Base-by-base conservation (phyloP, 139 green algal species). In the Volvox africanus region DNA sequence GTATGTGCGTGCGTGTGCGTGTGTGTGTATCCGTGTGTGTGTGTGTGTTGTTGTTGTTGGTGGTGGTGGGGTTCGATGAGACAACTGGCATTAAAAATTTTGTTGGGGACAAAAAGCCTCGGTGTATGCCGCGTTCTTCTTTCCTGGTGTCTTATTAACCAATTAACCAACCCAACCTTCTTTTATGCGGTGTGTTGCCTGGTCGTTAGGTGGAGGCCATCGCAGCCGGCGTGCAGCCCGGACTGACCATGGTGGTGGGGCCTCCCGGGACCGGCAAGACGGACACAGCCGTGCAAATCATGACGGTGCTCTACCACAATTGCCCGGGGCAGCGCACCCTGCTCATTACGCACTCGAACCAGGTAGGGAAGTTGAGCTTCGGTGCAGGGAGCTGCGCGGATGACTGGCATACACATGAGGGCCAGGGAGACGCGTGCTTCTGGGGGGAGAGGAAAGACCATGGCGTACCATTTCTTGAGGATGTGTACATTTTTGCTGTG, bases 181-280 rank as follows among this genome's bases (percentile, higher is more conserved):
- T 28, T 5, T 12, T 12, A 2, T 73, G 21, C 65, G 24, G 21
- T 73, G 24, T 73, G 65, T 30, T 37, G 89, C 20, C 28, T 61
- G 3, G 22, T 11, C 50, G 22, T 1, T 92, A 98, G 94, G 96
- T 97, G 24, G 93, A 96, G 44, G 97, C 97, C 0, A 98, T 99
- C 19, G 80, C 88, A 14, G 50, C 91, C 30, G 98, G 98, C 2
- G 93, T 99, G 90, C 96, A 99, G 94, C 96, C 95, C 1, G 98
- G 98, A 5, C 94, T 99, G 77, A 99, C 97, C 13, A 98, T 99
- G 97, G 95, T 99, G 28, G 98, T 99, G 61, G 98, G 98, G 0
- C 98, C 98, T 11, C 98, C 98, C 17, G 98, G 98, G 26, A 99
- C 98, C 0, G 98, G 98, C 80, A 99, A 99, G 93, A 99, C 98